Base-by-base conservation (phyloP, 805 yeast genomes). In the Wickerhamomyces chaumierensis region DNA sequence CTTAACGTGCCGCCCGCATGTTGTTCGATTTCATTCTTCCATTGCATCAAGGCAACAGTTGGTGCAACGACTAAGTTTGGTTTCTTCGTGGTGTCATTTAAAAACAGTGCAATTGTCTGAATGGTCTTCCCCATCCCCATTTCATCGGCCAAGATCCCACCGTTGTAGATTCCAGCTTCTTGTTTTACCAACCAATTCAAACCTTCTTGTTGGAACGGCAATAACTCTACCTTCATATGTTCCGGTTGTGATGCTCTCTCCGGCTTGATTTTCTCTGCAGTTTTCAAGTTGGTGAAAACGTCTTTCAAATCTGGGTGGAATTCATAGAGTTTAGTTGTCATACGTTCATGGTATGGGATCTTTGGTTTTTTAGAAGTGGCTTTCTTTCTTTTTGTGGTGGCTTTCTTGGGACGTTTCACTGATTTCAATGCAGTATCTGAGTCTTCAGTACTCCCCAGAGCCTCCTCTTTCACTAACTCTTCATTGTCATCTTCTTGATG, bases 121-220 rank as follows among this genome's bases (percentile, higher is more conserved):
- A 92, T 88, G 1, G 99, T 92, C 52, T 92, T 92, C 45, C 99
- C 99, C 97, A 92, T 90, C 29, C 99, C 99, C 99, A 92, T 92
- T 60, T 92, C 99, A 64, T 92, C 99, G 5, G 98, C 97, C 35
- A 92, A 64, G 9, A 92, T 80, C 14, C 97, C 98, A 19, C 98
- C 98, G 14, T 72, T 68, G 58, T 81, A 90, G 33, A 67, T 70
- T 18, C 83, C 68, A 18, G 76, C 77, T 53, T 90, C 97, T 60
- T 90, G 97, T 36, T 75, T 68, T 13, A 73, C 48, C 43, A 92
- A 68, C 99, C 99, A 92, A 51, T 81, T 73, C 36, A 92, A 65
- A 16, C 98, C 98, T 63, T 92, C 99, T 14, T 75, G 64, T 60
- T 92, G 99, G 60, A 92, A 92, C 1, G 96, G 97, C 21, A 92